Evolutionary conservation across 1,139 yeast genomes (phyloP), one percentile per base, ranked within the genome.

Genomic region (Pichia sp.): DNA sequence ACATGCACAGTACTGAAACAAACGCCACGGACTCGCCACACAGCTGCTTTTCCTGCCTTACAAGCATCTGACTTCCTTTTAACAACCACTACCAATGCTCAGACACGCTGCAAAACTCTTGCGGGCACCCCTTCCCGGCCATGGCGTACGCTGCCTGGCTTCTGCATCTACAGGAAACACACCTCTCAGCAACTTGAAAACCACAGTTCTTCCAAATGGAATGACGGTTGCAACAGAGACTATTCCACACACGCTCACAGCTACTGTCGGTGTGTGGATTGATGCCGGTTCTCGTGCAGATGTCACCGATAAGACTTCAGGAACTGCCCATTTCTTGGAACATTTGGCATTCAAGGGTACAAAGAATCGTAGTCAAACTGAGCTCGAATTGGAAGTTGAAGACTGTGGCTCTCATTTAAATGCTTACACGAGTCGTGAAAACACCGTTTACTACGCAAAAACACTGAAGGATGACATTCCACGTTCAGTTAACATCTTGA

Each of bases 221-320:
- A 62, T 91, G 35, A 91, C 97, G 0, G 95, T 88, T 32, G 98
- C 97, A 36, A 74, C 94, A 37, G 97, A 91, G 58, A 58, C 70
- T 30, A 77, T 84, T 60, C 97, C 98, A 10, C 81, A 85, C 42
- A 81, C 94, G 6, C 72, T 80, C 50, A 87, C 97, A 29, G 97
- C 98, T 45, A 91, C 98, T 3, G 96, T 93, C 11, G 98, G 97
- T 2, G 91, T 91, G 32, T 82, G 88, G 87, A 88, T 91, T 47
- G 96, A 93, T 60, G 96, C 98, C 31, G 99, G 99, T 1, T 88
- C 97, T 2, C 72, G 99, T 45, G 97, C 97, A 3, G 99, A 91
- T 62, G 82, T 79, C 53, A 75, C 79, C 34, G 68, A 70, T 54
- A 73, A 72, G 55, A 86, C 87, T 51, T 69, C 76, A 40, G 99